Base-by-base conservation (phyloP, 768 basidiomycete genomes). In the Hypsizygus marmoreus region DNA sequence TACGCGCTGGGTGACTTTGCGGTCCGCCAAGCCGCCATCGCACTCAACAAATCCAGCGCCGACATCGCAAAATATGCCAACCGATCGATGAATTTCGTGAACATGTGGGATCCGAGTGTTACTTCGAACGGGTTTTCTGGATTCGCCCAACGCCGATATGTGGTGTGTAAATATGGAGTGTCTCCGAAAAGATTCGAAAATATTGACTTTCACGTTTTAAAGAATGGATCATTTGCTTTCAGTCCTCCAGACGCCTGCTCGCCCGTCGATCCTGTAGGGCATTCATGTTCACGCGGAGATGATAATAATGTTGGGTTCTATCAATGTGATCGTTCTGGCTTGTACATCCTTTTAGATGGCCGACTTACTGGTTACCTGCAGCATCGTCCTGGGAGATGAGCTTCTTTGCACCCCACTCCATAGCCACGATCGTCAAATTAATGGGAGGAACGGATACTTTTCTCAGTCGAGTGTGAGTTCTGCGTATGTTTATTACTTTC, bases 301-400 rank as follows among this genome's bases (percentile, higher is more conserved):
- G 75, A 79, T 57, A 79, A 77, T 46, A 59, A 77, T 51, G 69
- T 73, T 28, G 77, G 76, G 6, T 77, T 79, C 49, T 79, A 79
- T 47, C 74, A 79, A 65, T 79, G 75, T 76, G 38, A 45, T 56
- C 17, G 8, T 20, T 44, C 7, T 19, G 25, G 14, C 25, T 34
- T 30, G 4, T 13, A 32, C 12, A 9, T 26, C 33, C n/a, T 22
- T 38, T 44, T n/a, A 14, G 2, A 4, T 3, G 22, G 12, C 5
- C 17, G 20, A 3, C 23, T 41, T 23, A 33, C 20, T 19, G 35
- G 2, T 19, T 11, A 28, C 28, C 11, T 25, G 3, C 32, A 77
- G 76, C 76, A 0, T 77, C 76, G 6, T 79, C 77, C 14, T 79
- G 76, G 76, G 75, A 79, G 47, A 73, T 73, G 65, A 75, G 72